Percentiles rank a stretch among this genome's conserved stretches.
Conservation (phyloP, 495 filamentous ascomycete genomes). For the Hyaloscypha variabilis region DNA sequence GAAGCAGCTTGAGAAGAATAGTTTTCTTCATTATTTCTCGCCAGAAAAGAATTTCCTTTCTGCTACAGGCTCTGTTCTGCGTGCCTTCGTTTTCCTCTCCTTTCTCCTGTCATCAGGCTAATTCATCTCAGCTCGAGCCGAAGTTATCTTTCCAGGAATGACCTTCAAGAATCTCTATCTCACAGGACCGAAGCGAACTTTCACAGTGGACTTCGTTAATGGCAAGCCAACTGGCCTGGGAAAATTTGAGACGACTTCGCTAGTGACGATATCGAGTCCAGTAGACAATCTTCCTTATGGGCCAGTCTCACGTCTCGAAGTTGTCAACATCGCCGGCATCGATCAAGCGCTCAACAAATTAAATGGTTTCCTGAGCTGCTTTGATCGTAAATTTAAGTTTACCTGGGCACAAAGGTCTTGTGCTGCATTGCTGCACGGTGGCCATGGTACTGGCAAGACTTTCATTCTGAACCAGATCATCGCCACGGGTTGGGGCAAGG, state of each 20-base stretch:
- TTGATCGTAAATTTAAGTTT: constrained; percentile 43
- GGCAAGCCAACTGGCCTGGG: constrained; percentile 28
- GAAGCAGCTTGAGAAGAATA: too few species aligned
- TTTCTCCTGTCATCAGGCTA: neutral
- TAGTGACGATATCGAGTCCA: constrained; percentile 22
- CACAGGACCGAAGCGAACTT: constrained; percentile 48
- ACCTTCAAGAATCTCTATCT: constrained; percentile 46
- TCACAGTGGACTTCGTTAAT: constrained; percentile 49
- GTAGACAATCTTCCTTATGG: neutral
- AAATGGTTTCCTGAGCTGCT: constrained; percentile 66
- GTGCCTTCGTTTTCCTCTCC: too few species aligned
- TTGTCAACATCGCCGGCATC: constrained; percentile 63
- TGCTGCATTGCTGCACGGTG: constrained; percentile 77
- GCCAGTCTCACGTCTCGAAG: constrained; percentile 31
- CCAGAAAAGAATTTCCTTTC: too few species aligned
- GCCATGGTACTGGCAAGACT: constrained; percentile 82
- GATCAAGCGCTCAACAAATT: constrained; percentile 62
- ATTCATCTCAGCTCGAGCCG: constrained; percentile 38
- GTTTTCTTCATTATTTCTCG: too few species aligned
- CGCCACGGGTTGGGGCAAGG: constrained; percentile 67
- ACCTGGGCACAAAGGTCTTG: constrained; percentile 44
- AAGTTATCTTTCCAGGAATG: constrained; percentile 51
- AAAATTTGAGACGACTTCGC: constrained; percentile 17
- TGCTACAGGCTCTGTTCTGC: neutral
- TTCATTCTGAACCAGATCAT: constrained; percentile 68